Evolutionary conservation across 2,329 filamentous ascomycete species (phyloP).

Genomic region (Rutstroemia sp.): DNA sequence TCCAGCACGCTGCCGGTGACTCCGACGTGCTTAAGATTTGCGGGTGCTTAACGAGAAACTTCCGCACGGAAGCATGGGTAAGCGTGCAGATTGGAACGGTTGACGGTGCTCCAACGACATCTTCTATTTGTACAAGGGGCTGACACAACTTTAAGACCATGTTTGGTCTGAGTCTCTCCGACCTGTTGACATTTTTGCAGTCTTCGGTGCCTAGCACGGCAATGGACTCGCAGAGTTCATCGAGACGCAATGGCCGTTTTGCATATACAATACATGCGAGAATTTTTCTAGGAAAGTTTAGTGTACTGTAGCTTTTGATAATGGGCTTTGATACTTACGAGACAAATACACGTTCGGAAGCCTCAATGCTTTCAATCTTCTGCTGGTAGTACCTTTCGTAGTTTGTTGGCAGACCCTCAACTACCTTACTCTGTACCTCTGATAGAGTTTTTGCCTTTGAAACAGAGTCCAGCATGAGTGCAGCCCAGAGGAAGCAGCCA

Average conservation of each 20-base stretch:
- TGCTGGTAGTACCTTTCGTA: not conserved
- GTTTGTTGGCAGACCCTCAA: not conserved
- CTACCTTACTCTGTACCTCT: not conserved
- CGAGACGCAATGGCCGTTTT: not conserved
- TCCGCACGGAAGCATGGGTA: not conserved
- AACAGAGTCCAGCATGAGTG: slow-evolving; percentile 1
- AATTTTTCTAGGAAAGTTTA: not conserved
- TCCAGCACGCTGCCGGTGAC: not conserved
- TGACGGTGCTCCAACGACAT: not conserved
- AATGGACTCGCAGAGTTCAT: slow-evolving; percentile 4
- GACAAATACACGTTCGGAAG: not conserved
- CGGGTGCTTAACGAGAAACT: not conserved
- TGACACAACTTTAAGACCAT: not conserved
- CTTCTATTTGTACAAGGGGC: not conserved
- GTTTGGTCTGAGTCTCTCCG: not conserved
- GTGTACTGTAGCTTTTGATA: not conserved
- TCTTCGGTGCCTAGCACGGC: not conserved
- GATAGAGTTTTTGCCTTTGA: not conserved
- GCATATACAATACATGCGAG: slow-evolving; percentile 2
- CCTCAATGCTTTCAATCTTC: slow-evolving; percentile 1
- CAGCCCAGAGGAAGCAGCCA: slow-evolving; percentile 3
- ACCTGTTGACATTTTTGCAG: not conserved
- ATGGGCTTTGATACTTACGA: not conserved
- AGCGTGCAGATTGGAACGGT: not conserved
- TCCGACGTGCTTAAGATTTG: not conserved